These are phyloP conservation scores for Apiosordaria backusii DNA, from an alignment of 495 filamentous ascomycete species.

Conservation along the genomic window DNA sequence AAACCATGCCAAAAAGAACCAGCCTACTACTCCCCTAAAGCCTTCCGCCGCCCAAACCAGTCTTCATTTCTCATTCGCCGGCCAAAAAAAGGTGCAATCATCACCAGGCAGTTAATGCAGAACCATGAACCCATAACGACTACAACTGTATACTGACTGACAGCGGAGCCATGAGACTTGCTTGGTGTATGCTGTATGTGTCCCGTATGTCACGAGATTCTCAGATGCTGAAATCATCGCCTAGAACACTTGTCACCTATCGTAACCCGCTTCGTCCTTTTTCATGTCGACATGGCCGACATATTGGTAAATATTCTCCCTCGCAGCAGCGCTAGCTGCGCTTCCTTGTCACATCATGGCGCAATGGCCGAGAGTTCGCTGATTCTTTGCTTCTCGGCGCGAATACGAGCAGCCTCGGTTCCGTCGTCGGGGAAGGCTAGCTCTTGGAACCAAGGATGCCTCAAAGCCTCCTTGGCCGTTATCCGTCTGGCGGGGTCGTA, in stretches of 20 bases:
- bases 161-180: background rate
- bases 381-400: slow-evolving; percentile 42
- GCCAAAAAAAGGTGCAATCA: background rate
- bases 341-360: background rate
- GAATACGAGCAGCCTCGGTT: slow-evolving; percentile 82
- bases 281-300: background rate
- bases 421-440: slow-evolving; percentile 77
- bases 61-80: background rate
- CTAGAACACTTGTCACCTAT: background rate
- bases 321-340: background rate
- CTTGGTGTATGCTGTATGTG: background rate
- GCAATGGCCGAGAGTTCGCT: slow-evolving; percentile 6
- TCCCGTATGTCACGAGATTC: background rate
- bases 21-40: background rate
- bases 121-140: background rate
- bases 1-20: slow-evolving; percentile 1
- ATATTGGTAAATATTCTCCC: background rate
- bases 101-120: background rate
- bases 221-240: background rate
- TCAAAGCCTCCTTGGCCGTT: slow-evolving; percentile 83
- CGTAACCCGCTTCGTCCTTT: background rate
- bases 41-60: background rate
- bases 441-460: slow-evolving; percentile 95
- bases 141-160: background rate
- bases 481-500: slow-evolving; percentile 91